These are phyloP conservation scores for Mortierella sp. DNA, from an alignment of 371 early-diverging fungal genomes.

Conservation along the genomic window DNA sequence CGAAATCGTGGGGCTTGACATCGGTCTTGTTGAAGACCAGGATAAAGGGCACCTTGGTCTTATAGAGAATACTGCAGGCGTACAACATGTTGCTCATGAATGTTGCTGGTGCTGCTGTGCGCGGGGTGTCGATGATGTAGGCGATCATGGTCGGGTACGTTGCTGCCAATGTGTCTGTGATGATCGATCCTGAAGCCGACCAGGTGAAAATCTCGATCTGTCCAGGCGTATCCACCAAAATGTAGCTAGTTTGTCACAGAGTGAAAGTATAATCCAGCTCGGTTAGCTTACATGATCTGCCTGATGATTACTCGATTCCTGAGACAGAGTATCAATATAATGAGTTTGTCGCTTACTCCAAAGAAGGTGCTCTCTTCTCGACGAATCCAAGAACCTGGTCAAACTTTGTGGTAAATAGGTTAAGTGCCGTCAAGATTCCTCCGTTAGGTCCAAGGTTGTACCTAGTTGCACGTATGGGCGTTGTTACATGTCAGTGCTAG, in stretches of 20 bases:
- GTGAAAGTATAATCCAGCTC: neutral
- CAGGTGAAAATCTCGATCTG: constrained; percentile 99
- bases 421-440: constrained; percentile 97
- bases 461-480: constrained; percentile 58
- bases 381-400: constrained; percentile 93
- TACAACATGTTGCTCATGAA: constrained; percentile 99
- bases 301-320: neutral
- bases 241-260: constrained; percentile 66
- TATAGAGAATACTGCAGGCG: constrained; percentile 97
- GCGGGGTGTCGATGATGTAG: constrained; percentile 98
- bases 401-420: constrained; percentile 98
- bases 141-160: constrained; percentile 94
- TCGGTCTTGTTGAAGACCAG: constrained; percentile 99
- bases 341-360: constrained; percentile 69
- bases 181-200: constrained; percentile 99
- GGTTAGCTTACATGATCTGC: neutral
- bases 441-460: constrained; percentile 99
- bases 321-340: neutral
- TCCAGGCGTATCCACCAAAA: constrained; percentile 99
- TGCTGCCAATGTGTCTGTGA: constrained; percentile 95
- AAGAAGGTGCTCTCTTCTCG: constrained; percentile 79
- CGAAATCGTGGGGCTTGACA: constrained; percentile 89
- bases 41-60: constrained; percentile 95
- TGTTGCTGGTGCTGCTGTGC: constrained; percentile 93
- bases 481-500: neutral